Conservation (phyloP, 169 alveolate genomes). For the Cryptosporidium parvum region DNA sequence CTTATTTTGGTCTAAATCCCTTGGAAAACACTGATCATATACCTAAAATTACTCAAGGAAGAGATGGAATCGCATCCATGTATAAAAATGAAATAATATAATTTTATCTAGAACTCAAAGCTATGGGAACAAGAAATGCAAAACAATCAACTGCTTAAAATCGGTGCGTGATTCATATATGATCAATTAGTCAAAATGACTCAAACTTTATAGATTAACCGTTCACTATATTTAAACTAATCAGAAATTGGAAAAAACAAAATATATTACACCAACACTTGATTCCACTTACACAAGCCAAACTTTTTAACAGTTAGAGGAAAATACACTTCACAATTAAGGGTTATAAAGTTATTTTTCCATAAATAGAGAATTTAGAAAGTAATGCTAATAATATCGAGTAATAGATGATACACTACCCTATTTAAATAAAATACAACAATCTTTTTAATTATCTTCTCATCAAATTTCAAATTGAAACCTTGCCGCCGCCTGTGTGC, state of each 20-base stretch:
- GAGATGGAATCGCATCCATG: slow-evolving; percentile 57
- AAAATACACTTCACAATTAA: no score
- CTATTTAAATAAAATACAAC: neutral
- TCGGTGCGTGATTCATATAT: no score
- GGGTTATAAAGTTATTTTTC: neutral
- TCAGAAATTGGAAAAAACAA: neutral
- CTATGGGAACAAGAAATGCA: no score
- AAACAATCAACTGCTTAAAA: no score
- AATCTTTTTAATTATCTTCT: neutral
- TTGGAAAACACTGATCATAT: slow-evolving; percentile 26
- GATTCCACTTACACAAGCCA: no score
- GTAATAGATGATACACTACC: slow-evolving; percentile 13
- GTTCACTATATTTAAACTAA: no score
- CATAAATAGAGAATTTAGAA: slow-evolving; percentile 62
- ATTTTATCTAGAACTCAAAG: neutral
- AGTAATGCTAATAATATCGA: slow-evolving; percentile 21
- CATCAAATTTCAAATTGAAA: neutral
- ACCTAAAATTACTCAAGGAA: slow-evolving; percentile 42
- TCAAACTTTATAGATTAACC: neutral
- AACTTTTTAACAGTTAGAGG: no score
- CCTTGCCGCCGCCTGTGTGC: neutral
- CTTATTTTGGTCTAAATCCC: slow-evolving; percentile 54
- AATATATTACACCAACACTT: no score
- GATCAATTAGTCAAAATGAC: no score
- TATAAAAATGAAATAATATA: slow-evolving; percentile 15